phyloP scores from a whole-genome alignment of 257 asterid species.

The Solanum lycopersicoides region DNA sequence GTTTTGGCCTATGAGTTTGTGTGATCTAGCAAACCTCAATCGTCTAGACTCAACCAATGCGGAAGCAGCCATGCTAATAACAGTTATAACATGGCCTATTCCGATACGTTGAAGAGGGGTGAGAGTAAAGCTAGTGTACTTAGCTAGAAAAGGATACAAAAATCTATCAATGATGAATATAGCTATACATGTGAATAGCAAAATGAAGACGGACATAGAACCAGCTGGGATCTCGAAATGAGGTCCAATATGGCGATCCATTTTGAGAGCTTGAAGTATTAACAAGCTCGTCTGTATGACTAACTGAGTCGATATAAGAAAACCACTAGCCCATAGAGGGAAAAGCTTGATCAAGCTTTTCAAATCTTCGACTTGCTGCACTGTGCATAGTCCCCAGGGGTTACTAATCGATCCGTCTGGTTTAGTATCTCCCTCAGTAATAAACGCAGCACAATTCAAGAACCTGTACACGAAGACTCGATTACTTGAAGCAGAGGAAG shows the following conservation, averaged over 20 bases:
- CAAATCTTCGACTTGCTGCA: slow-evolving; percentile 55
- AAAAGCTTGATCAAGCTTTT: slow-evolving; percentile 44
- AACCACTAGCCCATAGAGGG: slow-evolving; percentile 63
- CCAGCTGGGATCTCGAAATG: slow-evolving; percentile 56
- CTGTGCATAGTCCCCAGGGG: slow-evolving; percentile 40
- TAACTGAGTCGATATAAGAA: slow-evolving; percentile 48
- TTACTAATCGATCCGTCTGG: slow-evolving; percentile 4
- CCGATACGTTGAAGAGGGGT: slow-evolving; percentile 57
- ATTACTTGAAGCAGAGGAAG: too few species aligned
- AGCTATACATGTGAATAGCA: slow-evolving; percentile 35
- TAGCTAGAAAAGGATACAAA: slow-evolving; percentile 36
- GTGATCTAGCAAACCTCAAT: not conserved
- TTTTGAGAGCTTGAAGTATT: slow-evolving; percentile 54
- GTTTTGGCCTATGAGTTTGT: not conserved
- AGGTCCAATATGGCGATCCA: slow-evolving; percentile 46
- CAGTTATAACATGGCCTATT: slow-evolving; percentile 32
- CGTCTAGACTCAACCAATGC: slow-evolving; percentile 39
- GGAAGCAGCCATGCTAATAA: slow-evolving; percentile 33
- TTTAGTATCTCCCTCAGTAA: slow-evolving; percentile 17
- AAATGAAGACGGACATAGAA: slow-evolving; percentile 39
- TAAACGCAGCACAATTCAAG: slow-evolving; percentile 54
- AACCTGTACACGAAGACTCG: slow-evolving; percentile 18
- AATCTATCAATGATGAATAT: slow-evolving; percentile 42
- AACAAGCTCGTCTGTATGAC: slow-evolving; percentile 48
- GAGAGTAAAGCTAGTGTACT: slow-evolving; percentile 19